Evolutionary conservation across 352 stramenopile species (phyloP), one percentile per base, ranked within the genome.

Genomic region (Saprolegnia diclina): DNA sequence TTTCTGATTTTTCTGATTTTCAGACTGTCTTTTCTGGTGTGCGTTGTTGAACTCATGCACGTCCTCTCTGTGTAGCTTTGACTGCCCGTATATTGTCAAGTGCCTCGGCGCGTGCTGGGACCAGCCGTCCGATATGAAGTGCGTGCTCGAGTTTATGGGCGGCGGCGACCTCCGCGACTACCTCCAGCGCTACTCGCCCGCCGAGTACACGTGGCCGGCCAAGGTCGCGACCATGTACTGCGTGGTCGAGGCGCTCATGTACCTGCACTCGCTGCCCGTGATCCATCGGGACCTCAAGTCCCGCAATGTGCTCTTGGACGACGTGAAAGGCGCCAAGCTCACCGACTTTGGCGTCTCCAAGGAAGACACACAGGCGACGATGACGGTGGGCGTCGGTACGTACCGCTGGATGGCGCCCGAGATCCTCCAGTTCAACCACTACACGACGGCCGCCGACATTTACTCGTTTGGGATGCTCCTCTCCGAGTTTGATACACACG

Each of bases 211-310:
- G n/a, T 68, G 62, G 62, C 16, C 22, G 5, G 62, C 35, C 21
- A 68, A 68, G 50, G 16, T 68, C 24, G 6, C 5, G 14, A n/a
- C 32, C 40, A 59, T 68, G 16, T 26, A 26, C 32, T 32, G 18
- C 18, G 24, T 68, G 0, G 50, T 68, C 7, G 62, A 68, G 14
- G 62, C n/a, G 0, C 10, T 68, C 10, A 46, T 32, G 42, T 94
- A 94, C 73, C 86, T 94, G 44, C 62, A 68, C 19, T 68, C 62
- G 22, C n/a, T 68, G 38, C 62, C 62, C 16, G 62, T 68, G 62
- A 68, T 71, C 40, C 62, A 68, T 32, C 62, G 62, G 24, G 62
- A 68, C 26, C 44, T 68, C 40, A 68, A 68, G 62, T 38, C 16
- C 0, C 62, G 62, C 38, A 68, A 68, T 24, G 38, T 68, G 9